Evolutionary conservation across 140 eudicot genomes (phyloP).

Genomic region (Oenanthe javanica): DNA sequence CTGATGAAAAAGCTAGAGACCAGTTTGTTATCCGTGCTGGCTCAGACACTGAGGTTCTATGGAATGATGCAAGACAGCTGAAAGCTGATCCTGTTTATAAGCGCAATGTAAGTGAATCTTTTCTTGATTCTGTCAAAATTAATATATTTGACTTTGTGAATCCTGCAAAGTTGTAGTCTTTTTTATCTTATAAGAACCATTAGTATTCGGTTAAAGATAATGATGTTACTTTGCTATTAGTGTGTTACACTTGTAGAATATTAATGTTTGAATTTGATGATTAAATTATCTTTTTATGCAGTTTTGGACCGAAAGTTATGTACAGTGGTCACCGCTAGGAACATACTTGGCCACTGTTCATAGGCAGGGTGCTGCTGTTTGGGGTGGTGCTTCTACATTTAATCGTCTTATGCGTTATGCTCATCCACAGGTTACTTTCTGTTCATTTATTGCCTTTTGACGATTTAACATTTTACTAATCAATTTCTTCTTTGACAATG

Average conservation of each 20-base stretch:
- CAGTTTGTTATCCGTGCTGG: conserved; percentile 78
- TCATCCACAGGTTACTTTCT: conserved; percentile 54
- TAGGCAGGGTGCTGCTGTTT: conserved; percentile 82
- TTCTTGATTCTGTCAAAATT: not conserved
- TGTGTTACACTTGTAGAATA: not conserved
- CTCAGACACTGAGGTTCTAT: conserved; percentile 57
- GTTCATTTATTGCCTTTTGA: not conserved
- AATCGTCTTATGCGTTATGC: conserved; percentile 67
- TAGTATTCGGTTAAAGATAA: not conserved
- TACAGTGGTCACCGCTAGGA: conserved; percentile 92
- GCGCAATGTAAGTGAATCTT: conserved; percentile 33
- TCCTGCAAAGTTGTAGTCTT: not conserved
- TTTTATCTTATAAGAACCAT: not conserved
- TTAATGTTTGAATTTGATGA: not conserved
- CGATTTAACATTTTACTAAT: not conserved
- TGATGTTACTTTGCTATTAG: not conserved
- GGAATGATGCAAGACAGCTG: conserved; percentile 81
- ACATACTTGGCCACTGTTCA: conserved; percentile 88
- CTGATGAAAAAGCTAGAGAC: conserved; percentile 75
- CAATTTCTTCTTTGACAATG: not conserved
- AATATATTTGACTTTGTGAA: not conserved
- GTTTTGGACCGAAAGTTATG: conserved; percentile 82
- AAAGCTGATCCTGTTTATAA: conserved; percentile 71
- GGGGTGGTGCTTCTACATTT: conserved; percentile 84
- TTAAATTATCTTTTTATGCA: conserved; percentile 16